Base-by-base conservation (phyloP, 352 stramenopile species). In the Pythium guiyangense region DNA sequence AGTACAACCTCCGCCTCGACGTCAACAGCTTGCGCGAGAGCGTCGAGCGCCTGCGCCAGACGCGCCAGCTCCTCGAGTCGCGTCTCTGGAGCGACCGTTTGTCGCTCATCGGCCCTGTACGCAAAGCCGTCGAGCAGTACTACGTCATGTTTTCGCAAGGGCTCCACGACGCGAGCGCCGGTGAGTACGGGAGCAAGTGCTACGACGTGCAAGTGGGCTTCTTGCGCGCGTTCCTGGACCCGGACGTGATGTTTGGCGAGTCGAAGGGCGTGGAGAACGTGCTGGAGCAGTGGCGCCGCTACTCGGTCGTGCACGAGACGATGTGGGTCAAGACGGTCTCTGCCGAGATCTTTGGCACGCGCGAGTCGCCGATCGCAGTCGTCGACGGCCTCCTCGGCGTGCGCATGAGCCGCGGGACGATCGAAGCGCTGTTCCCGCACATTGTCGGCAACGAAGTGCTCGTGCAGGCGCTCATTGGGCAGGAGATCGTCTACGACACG, bases 381-480 rank as follows among this genome's bases (percentile, higher is more conserved):
- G 77, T 71, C 31, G 66, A 62, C 4, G 67, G 74, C 2, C 46
- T 62, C 0, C 57, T 91, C 25, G 52, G 49, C 3, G 74, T 91
- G 22, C 73, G 66, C 1, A 53, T 88, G 37, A 87, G 67, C 54
- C 77, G 76, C 46, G 44, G 52, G 17, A 84, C 77, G 10, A 79
- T 92, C 40, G 77, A 86, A 42, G 59, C 73, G n/a, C 60, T 92
- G 35, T 92, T 90, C 57, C 82, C 82, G 15, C 65, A 86, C 52
- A 68, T 87, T 15, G 37, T 92, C 1, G 43, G 49, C 6, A 71
- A 89, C 53, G 77, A 90, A 45, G 52, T 58, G 53, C 59, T 90
- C 20, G 69, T 84, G 35, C 73, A 88, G 65, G 57, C 64, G 26
- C 68, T 92, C 18, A 60, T 90, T n/a, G 71, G 67, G 34, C 55